Base-by-base conservation (phyloP, 2,329 filamentous ascomycete genomes). In the Stenocarpella maydis region DNA sequence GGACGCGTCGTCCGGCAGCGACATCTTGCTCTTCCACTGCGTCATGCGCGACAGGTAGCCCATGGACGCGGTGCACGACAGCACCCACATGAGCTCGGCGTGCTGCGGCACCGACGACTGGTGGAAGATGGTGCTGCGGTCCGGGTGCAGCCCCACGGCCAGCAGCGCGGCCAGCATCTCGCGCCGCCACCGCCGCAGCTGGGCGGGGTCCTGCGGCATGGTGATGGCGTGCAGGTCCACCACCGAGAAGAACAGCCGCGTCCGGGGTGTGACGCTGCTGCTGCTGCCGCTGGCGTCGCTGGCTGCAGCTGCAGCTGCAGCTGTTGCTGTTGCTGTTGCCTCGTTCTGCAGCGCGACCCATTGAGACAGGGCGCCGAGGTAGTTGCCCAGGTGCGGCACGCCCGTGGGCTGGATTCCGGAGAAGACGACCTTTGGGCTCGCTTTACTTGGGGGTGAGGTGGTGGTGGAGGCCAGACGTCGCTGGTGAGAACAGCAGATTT, bases 21-120 rank as follows among this genome's bases (percentile, higher is more conserved):
- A 84, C 21, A 96, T 82, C 79, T 97, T 97, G 79, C 88, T 93
- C 92, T 99, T 99, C 95, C 96, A 99, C 80, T 98, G 96, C 34
- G 96, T 98, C 96, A 99, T 99, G n/a, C 96, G 87, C 12, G 92
- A 92, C n/a, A 99, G 83, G 80, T 97, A 97, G 47, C 96, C 96
- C 80, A 96, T 94, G 6, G 93, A 95, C 28, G 96, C 93, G 65
- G 92, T 92, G 74, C 95, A 98, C 77, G 93, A 95, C 71, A 99
- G 82, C 76, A 98, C 94, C 96, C 96, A 99, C 92, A 97, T 97
- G 72, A 99, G 86, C 80, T 98, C 95, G 4, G 92, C 84, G 81
- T 98, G 96, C 55, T 91, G 90, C 21, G 90, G 85, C 2, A 95
- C 92, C 66, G 88, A 85, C 67, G 91, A 93, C 80, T 98, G 95